phyloP scores from a whole-genome alignment of 2,329 filamentous ascomycete species.

The Talaromyces sp. region DNA sequence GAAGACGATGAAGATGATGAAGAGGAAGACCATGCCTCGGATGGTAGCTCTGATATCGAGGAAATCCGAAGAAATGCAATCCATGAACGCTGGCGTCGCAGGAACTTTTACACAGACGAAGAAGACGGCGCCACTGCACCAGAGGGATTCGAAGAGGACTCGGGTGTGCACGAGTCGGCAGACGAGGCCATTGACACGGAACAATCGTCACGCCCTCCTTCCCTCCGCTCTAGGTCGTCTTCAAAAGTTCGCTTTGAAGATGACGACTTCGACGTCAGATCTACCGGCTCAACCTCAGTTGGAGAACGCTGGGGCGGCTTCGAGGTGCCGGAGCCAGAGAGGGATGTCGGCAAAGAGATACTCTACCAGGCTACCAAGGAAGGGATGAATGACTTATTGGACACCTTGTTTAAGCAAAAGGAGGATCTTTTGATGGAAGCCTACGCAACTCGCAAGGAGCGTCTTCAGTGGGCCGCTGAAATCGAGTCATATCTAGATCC shows the following conservation, averaged over 20 bases:
- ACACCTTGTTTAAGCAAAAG: slow-evolving; percentile 74
- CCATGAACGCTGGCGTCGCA: slow-evolving; percentile 68
- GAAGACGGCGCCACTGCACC: slow-evolving; percentile 70
- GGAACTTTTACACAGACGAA: slow-evolving; percentile 78
- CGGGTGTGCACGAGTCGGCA: slow-evolving; percentile 36
- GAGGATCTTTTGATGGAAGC: slow-evolving; percentile 71
- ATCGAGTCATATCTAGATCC: slow-evolving; percentile 34
- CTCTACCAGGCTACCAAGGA: slow-evolving; percentile 89
- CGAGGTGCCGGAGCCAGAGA: slow-evolving; percentile 73
- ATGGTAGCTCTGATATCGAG: slow-evolving; percentile 8
- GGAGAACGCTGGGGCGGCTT: slow-evolving; percentile 70
- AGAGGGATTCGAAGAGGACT: slow-evolving; percentile 50
- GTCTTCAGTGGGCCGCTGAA: slow-evolving; percentile 49
- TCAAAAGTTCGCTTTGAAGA: slow-evolving; percentile 76
- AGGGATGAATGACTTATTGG: slow-evolving; percentile 86
- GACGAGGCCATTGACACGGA: slow-evolving; percentile 49
- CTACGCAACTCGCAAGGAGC: slow-evolving; percentile 56
- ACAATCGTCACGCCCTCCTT: slow-evolving; percentile 34
- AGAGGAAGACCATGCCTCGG: not conserved
- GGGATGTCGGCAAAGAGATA: slow-evolving; percentile 79
- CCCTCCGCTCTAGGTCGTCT: slow-evolving; percentile 63
- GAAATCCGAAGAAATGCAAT: slow-evolving; percentile 39
- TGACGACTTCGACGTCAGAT: slow-evolving; percentile 62
- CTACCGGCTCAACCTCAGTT: slow-evolving; percentile 64
- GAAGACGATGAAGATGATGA: slow-evolving; percentile 5